A percentile compares a stretch with the other conserved stretches of the same genome.
phyloP scores from a whole-genome alignment of 1,284 basidiomycete genomes.

The Ceraceosorus guamensis region DNA sequence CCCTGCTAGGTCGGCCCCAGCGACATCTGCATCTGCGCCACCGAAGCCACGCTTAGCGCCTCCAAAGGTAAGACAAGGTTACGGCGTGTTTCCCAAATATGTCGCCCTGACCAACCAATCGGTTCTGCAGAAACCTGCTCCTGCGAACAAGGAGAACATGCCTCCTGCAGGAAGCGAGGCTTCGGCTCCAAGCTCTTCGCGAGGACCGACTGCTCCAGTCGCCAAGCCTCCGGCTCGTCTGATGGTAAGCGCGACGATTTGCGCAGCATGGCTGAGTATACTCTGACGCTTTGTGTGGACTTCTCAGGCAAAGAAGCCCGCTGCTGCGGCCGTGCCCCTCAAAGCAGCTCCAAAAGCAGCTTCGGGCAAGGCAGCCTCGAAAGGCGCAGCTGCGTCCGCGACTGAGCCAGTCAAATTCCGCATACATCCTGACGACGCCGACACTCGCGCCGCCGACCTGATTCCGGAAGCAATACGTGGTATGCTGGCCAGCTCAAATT shows the following conservation, averaged over 20 bases:
- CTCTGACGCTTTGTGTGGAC: neutral
- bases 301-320: slow-evolving; percentile 56
- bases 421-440: slow-evolving; percentile 86
- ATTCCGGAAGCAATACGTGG: slow-evolving; percentile 68
- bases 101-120: no score
- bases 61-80: no score
- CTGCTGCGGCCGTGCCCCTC: slow-evolving; percentile 53
- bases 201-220: slow-evolving; percentile 17
- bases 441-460: slow-evolving; percentile 65
- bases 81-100: no score
- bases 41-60: slow-evolving; percentile 3
- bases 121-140: slow-evolving; percentile 15
- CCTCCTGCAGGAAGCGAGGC: slow-evolving; percentile 25
- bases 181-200: slow-evolving; percentile 14
- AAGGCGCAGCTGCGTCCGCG: slow-evolving; percentile 56
- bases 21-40: slow-evolving; percentile 10
- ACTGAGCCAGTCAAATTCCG: slow-evolving; percentile 84
- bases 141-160: slow-evolving; percentile 54
- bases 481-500: slow-evolving; percentile 74
- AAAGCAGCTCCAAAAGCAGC: slow-evolving; percentile 34
- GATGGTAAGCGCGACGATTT: neutral
- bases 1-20: slow-evolving; percentile 10
- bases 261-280: neutral
- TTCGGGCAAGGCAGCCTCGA: slow-evolving; percentile 42
- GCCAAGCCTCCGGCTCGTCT: slow-evolving; percentile 24